Conservation (phyloP, 768 basidiomycete genomes). For the Pleurotus eryngii region DNA sequence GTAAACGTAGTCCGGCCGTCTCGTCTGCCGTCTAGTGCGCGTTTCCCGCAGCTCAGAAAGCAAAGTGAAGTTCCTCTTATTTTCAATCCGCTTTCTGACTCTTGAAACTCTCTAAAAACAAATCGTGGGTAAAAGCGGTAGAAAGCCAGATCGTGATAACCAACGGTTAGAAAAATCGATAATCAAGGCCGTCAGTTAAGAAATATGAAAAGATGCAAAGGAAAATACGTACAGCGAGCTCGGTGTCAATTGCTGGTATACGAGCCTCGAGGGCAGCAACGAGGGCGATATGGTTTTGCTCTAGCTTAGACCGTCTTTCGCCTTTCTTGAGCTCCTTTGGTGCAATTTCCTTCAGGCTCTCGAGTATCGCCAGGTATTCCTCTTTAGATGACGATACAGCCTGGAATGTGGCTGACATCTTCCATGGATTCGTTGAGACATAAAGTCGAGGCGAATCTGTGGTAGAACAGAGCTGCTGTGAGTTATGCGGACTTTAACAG, state of each 20-base stretch:
- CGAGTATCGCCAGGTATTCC: slow-evolving; percentile 67
- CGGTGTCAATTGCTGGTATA: slow-evolving; percentile 62
- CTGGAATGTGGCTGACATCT: slow-evolving; percentile 75
- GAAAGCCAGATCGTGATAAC: slow-evolving; percentile 1
- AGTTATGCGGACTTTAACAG: slow-evolving; percentile 23
- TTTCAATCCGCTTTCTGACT: slow-evolving; percentile 66
- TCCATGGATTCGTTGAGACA: slow-evolving; percentile 87
- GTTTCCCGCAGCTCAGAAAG: slow-evolving; percentile 80
- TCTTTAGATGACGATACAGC: slow-evolving; percentile 67
- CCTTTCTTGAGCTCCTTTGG: slow-evolving; percentile 43
- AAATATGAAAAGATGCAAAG: slow-evolving; percentile 9
- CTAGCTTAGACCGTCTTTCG: slow-evolving; percentile 52
- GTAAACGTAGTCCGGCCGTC: slow-evolving; percentile 81
- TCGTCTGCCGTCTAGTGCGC: slow-evolving; percentile 69
- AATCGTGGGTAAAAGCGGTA: slow-evolving; percentile 13
- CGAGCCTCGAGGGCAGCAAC: slow-evolving; percentile 62
- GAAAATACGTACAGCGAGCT: slow-evolving; percentile 58
- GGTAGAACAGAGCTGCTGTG: slow-evolving; percentile 19
- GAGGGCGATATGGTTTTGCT: slow-evolving; percentile 58
- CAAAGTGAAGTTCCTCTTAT: slow-evolving; percentile 58
- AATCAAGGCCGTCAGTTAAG: slow-evolving; percentile 1
- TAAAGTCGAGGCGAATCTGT: slow-evolving; percentile 85
- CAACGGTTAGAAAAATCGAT: slow-evolving; percentile 5
- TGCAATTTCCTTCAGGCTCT: slow-evolving; percentile 51
- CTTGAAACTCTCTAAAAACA: slow-evolving; percentile 63